Base-by-base conservation (phyloP, 768 basidiomycete species). In the Mycena haematopus region DNA sequence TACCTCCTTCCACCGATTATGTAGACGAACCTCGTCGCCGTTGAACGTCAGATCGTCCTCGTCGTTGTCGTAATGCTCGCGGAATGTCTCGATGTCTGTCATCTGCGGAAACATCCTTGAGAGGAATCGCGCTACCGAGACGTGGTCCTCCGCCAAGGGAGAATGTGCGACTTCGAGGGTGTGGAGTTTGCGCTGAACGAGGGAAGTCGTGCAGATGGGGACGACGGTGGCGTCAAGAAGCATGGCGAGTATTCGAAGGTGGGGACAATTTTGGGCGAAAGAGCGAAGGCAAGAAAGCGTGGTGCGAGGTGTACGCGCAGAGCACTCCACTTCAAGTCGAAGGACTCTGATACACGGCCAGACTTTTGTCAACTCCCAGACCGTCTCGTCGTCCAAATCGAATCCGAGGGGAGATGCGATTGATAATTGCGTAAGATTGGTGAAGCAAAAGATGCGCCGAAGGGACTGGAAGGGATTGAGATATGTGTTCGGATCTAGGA, bases 261-360 rank as follows among this genome's bases (percentile, higher is more conserved):
- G 58, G 17, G 58, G 58, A 17, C 52, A 60, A 21, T 21, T 38
- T 31, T 3, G 46, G 22, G 59, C 59, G 33, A 60, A 49, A 19
- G 59, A 60, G 49, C 49, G 24, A 9, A 60, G 36, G 52, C 59
- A 54, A 25, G 46, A 33, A 27, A 60, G 36, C 19, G 52, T 60
- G 24, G 46, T 11, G 24, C 22, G 24, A 36, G 58, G 58, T 14
- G 11, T 22, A 24, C 45, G 46, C 11, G 3, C 36, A 9, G 2
- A 13, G 45, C 45, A 2, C 25, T 40, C 22, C 27, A 50, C 52
- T 19, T 40, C 19, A 27, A 59, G 29, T 33, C 44, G 13, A 21
- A 60, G 22, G 38, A 47, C 19, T 31, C 33, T 52, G 27, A 60
- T 33, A 2, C 36, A 52, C 19, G 59, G 59, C 59, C 59, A 54